Conservation (phyloP, 768 basidiomycete genomes). For the Pisolithus marmoratus region DNA sequence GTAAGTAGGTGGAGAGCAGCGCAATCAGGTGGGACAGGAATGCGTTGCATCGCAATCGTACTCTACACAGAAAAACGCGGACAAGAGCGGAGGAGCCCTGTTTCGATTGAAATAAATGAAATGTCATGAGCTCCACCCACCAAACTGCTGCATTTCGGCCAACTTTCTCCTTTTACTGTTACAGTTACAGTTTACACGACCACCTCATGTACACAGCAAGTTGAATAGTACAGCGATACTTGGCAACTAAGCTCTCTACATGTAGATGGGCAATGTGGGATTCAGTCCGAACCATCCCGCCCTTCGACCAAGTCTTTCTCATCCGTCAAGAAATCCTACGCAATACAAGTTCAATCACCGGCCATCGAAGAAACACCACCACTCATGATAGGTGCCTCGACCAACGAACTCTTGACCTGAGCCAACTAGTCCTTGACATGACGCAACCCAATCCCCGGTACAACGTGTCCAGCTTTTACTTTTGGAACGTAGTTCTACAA, state of each 20-base stretch:
- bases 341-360: conserved; percentile 6
- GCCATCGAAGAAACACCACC: conserved; percentile 2
- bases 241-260: conserved; percentile 31
- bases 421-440: conserved; percentile 73
- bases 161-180: too few relatives aligned
- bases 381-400: conserved; percentile 68
- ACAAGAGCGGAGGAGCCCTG: not conserved
- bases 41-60: too few relatives aligned
- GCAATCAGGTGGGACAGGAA: conserved; percentile 54
- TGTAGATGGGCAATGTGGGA: conserved; percentile 76
- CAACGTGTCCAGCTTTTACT: conserved; percentile 77
- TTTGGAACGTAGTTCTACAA: conserved; percentile 77
- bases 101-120: too few relatives aligned
- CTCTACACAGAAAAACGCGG: not conserved
- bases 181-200: too few relatives aligned
- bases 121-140: too few relatives aligned
- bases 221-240: not conserved
- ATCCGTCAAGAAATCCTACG: conserved; percentile 80
- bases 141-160: too few relatives aligned
- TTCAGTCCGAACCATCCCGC: conserved; percentile 71
- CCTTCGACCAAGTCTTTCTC: conserved; percentile 66
- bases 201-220: not conserved
- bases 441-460: conserved; percentile 55
- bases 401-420: conserved; percentile 65
- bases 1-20: conserved; percentile 53